These are phyloP conservation scores for Lotmaria passim DNA, from an alignment of 208 protist species.

Conservation along the genomic window DNA sequence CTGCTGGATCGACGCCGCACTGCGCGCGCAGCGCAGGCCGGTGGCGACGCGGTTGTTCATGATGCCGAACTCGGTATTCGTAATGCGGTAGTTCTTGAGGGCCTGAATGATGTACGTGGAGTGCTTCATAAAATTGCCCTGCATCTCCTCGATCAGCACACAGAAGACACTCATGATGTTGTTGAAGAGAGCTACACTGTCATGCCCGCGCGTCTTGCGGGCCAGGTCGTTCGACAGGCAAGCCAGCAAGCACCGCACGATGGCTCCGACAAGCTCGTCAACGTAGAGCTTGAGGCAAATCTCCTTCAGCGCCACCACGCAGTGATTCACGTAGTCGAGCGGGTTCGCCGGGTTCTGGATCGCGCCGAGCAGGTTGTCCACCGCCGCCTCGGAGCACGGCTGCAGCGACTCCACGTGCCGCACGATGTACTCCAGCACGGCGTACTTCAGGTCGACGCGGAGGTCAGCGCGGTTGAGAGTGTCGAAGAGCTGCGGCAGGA, in stretches of 20 bases:
- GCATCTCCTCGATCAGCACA: conserved; percentile 60
- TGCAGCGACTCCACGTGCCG: conserved; percentile 68
- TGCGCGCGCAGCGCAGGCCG: conserved; percentile 47
- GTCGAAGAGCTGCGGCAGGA: conserved; percentile 78
- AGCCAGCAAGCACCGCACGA: conserved; percentile 75
- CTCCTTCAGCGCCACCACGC: conserved; percentile 63
- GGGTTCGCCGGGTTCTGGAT: conserved; percentile 51
- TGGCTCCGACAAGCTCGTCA: conserved; percentile 76
- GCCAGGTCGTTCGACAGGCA: conserved; percentile 46
- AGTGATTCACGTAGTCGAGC: conserved; percentile 60
- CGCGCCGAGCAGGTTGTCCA: conserved; percentile 65
- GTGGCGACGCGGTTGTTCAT: conserved; percentile 62
- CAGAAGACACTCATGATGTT: conserved; percentile 83
- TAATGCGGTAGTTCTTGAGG: conserved; percentile 73
- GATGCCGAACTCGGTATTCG: conserved; percentile 59
- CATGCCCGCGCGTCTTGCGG: conserved; percentile 26
- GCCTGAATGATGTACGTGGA: conserved; percentile 66
- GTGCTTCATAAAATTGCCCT: conserved; percentile 84
- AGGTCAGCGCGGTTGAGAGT: conserved; percentile 61
- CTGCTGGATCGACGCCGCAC: conserved; percentile 37
- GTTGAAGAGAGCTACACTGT: conserved; percentile 45
- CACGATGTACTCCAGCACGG: conserved; percentile 80
- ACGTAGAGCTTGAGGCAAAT: conserved; percentile 72
- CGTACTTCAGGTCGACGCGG: conserved; percentile 64
- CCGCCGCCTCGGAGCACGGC: conserved; percentile 55